Base-by-base conservation (phyloP, 257 asterid species). In the Dorcoceras hygrometricum region DNA sequence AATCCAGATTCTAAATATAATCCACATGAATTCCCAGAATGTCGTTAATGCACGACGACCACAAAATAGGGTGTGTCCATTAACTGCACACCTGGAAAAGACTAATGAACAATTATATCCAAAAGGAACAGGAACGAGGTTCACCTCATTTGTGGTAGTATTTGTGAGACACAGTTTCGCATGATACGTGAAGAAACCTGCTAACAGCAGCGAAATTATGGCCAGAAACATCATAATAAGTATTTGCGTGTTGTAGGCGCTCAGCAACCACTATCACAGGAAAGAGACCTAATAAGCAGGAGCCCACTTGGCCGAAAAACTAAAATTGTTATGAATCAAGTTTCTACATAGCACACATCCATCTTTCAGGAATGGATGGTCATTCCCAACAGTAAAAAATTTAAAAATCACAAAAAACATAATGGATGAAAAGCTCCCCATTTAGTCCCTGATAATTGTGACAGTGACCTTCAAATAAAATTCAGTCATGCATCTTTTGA, bases 131-230 rank as follows among this genome's bases (percentile, higher is more conserved):
- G 26, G 62, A 73, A 73, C 54, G 68, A 50, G 27, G 69, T 57
- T 26, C 63, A 90, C 99, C 97, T 94, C 99, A 72, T 90, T 90
- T 29, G 99, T 94, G 57, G 99, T 94, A 25, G 95, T 90, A 87
- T 94, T 94, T 54, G 96, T 84, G 71, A 90, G 72, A 76, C 96
- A 87, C 26, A 94, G 91, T 81, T 87, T 94, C 62, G 89, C 85
- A 81, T 94, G 99, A 85, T 94, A 94, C 14, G 67, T 73, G 76
- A 88, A 85, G 95, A 94, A 94, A 63, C 99, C 96, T 72, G 84
- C 85, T 56, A 94, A 66, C 73, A 94, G 74, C 80, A 94, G 67
- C 69, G 96, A 83, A 63, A 94, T 77, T 53, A 90, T 82, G 53
- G 95, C 90, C 77, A 94, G 81, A 81, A 90, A 90, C 81, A 88